Base-by-base conservation (phyloP, 495 filamentous ascomycete genomes). In the Echria macrotheca region DNA sequence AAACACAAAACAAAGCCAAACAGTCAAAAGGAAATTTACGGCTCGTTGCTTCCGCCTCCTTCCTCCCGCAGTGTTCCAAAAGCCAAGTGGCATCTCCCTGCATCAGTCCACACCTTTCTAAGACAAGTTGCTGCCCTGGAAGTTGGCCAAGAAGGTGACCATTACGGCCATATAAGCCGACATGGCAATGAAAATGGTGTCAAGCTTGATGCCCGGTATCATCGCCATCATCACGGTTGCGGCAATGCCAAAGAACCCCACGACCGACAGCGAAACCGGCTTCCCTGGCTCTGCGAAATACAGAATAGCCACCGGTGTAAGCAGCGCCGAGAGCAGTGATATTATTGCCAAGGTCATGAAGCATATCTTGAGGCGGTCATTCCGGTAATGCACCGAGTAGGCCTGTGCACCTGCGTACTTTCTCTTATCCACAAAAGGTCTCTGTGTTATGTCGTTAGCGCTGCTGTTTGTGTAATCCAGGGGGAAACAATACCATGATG, bases 151-250 rank as follows among this genome's bases (percentile, higher is more conserved):
- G 19, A 53, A 53, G 2, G 50, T 53, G 4, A 48, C 50, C 44
- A 47, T 10, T 2, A 53, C 50, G 2, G 50, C 50, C 44, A 53
- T 48, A 23, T 53, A 53, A 4, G 50, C 50, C 11, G 44, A 41
- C 7, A 42, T 2, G 4, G 9, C 44, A 26, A 53, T 18, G 28
- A 53, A 43, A n/a, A 53, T 36, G 19, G 19, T 44, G 21, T 47
- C 50, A n/a, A 48, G n/a, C 38, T 40, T 48, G 35, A 43, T 43
- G n/a, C 26, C 25, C 6, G 50, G 50, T n/a, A 53, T 7, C 11
- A 7, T 19, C 8, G 28, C 9, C 44, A 53, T 42, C 15, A 38
- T 32, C 12, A 11, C 19, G 9, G 44, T 36, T 9, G 39, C 46
- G 5, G 23, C 0, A 3, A 43, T 5, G 14, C 35, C 50, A 32